Percentiles rank a stretch among this genome's conserved stretches.
Evolutionary conservation across 2,329 filamentous ascomycete genomes (phyloP).

Genomic region (Zymoseptoria brevis): DNA sequence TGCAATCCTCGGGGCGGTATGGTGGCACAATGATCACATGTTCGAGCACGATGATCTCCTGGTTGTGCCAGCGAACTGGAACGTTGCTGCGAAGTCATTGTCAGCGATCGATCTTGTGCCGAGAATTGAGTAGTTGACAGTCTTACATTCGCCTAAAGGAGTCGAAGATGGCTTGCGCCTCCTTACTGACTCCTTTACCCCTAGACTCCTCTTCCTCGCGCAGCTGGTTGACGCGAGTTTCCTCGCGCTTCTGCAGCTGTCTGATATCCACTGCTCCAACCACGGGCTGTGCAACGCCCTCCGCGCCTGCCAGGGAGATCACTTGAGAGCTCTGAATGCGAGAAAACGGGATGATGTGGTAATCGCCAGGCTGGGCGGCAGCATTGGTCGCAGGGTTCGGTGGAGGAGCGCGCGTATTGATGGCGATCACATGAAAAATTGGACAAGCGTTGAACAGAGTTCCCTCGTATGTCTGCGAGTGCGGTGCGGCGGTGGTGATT

Average conservation of each 20-base stretch:
- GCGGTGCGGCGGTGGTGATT: conserved; percentile 46
- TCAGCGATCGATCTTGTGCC: not conserved
- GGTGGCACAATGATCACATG: conserved; percentile 51
- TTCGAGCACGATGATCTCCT: conserved; percentile 53
- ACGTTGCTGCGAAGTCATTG: conserved; percentile 18
- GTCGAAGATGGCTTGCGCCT: conserved; percentile 58
- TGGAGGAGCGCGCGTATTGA: conserved; percentile 47
- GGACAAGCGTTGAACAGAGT: conserved; percentile 56
- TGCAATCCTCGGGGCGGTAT: conserved; percentile 50
- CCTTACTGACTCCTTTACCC: conserved; percentile 53
- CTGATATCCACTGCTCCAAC: conserved; percentile 48
- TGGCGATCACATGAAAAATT: conserved; percentile 52
- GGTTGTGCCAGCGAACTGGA: conserved; percentile 52
- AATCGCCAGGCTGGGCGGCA: conserved; percentile 44
- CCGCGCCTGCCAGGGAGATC: conserved; percentile 39
- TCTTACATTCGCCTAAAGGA: conserved; percentile 49
- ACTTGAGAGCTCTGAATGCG: conserved; percentile 52
- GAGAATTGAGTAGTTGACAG: not conserved
- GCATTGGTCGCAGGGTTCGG: conserved; percentile 35
- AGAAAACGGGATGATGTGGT: conserved; percentile 53
- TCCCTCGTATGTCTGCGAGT: conserved; percentile 49
- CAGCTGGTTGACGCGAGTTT: conserved; percentile 47
- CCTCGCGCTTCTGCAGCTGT: conserved; percentile 48
- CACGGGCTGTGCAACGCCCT: conserved; percentile 37
- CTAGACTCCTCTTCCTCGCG: conserved; percentile 51